Conservation (phyloP, 78 protist genomes). For the Guillardia theta region DNA sequence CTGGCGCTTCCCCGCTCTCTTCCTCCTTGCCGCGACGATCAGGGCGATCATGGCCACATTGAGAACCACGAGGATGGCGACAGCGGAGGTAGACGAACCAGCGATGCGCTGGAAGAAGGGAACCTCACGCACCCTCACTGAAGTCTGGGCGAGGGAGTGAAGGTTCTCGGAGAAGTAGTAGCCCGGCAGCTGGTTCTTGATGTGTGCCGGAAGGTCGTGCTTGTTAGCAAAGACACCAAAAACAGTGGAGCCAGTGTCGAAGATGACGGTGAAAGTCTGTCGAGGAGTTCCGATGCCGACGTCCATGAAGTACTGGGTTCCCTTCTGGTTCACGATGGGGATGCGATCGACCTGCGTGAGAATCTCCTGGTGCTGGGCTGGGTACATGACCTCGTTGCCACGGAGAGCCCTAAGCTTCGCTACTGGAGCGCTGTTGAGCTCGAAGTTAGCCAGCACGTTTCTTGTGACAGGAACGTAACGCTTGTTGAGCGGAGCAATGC, state of each 20-base stretch:
- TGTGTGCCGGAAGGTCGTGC: slow-evolving; percentile 23
- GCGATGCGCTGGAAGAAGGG: neutral
- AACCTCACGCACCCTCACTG: neutral
- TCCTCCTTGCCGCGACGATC: neutral
- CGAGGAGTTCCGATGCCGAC: slow-evolving; percentile 42
- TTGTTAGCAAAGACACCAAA: slow-evolving; percentile 24
- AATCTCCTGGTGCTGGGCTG: slow-evolving; percentile 19
- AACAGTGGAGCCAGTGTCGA: slow-evolving; percentile 37
- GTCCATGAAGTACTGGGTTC: slow-evolving; percentile 42
- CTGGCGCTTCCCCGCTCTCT: no score
- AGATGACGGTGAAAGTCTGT: slow-evolving; percentile 9
- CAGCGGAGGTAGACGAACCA: neutral
- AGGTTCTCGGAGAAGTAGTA: slow-evolving; percentile 38
- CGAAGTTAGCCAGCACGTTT: slow-evolving; percentile 33
- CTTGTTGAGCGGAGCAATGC: slow-evolving; percentile 41
- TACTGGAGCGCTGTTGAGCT: neutral
- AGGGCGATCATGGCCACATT: neutral
- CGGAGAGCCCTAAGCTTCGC: neutral
- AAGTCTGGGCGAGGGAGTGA: neutral
- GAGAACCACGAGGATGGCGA: neutral
- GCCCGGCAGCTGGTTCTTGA: slow-evolving; percentile 35
- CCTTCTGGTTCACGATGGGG: slow-evolving; percentile 30
- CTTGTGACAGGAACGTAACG: neutral
- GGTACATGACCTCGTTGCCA: slow-evolving; percentile 30
- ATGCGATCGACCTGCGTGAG: slow-evolving; percentile 31